These are phyloP conservation scores for Beverwykella pulmonaria DNA, from an alignment of 495 filamentous ascomycete genomes.

Conservation along the genomic window DNA sequence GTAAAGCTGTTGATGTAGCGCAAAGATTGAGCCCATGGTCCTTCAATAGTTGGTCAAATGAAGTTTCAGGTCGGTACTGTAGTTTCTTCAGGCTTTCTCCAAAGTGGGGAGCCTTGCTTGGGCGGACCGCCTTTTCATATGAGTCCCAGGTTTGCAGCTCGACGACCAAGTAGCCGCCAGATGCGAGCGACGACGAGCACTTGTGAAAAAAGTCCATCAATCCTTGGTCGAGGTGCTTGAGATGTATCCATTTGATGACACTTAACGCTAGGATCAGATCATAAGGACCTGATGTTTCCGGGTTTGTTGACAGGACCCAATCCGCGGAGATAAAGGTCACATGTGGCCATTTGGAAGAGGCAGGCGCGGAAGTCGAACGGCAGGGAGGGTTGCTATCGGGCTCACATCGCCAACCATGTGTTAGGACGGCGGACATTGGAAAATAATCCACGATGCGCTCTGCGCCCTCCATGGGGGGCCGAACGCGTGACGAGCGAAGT, in stretches of 20 bases:
- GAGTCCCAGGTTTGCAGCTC: conserved; percentile 49
- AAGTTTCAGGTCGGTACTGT: conserved; percentile 34
- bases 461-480: conserved; percentile 17
- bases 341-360: conserved; percentile 25
- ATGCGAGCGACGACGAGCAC: conserved; percentile 35
- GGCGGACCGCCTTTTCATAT: conserved; percentile 43
- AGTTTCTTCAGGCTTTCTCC: conserved; percentile 18
- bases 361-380: conserved; percentile 21
- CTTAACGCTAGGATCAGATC: conserved; percentile 48
- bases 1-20: conserved; percentile 28
- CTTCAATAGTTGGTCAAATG: conserved; percentile 31
- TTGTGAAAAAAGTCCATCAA: conserved; percentile 43
- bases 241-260: conserved; percentile 51
- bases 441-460: conserved; percentile 42
- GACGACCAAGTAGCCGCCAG: conserved; percentile 45
- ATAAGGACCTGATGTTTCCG: conserved; percentile 36
- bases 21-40: conserved; percentile 25
- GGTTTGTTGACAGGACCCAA: conserved; percentile 36
- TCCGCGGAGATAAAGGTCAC: conserved; percentile 43
- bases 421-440: conserved; percentile 46
- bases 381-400: background rate
- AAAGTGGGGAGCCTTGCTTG: conserved; percentile 32
- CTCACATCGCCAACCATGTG: conserved; percentile 41
- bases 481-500: conserved; percentile 42
- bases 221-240: conserved; percentile 43